Base-by-base conservation (phyloP, 768 basidiomycete genomes). In the Pleurotus tuber-regium region DNA sequence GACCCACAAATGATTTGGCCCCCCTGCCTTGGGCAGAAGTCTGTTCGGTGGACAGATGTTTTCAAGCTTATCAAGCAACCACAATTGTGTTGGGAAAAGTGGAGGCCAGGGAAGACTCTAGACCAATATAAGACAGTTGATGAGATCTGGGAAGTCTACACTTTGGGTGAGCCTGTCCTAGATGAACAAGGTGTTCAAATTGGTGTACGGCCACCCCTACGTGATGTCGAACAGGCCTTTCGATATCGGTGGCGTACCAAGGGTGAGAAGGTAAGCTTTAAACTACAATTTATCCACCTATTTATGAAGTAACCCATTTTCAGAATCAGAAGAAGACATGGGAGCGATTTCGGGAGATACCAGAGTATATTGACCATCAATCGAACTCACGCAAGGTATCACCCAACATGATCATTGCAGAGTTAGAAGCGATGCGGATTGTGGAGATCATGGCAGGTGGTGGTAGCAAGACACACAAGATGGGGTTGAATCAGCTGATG, bases 231-330 rank as follows among this genome's bases (percentile, higher is more conserved):
- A 35, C 29, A 55, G 19, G 43, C 54, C 14, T 63, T 65, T 28
- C 50, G 58, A 24, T 42, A 51, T 2, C 28, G 28, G 10, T 63
- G 64, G 59, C 48, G 54, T 12, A 28, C 12, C 4, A 52, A 48
- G 24, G 50, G 46, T 18, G 86, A 64, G 70, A 86, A 12, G 81
- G 89, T 66, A 59, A 67, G 11, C 35, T n/a, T n/a, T 33, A 10
- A 33, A 33, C 16, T 4, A 33, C 4, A 2, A 4, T 33, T 11
- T 4, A 10, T 33, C 31, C 16, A n/a, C n/a, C 31, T 11, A 4
- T 33, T 33, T 33, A 33, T 10, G n/a, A 33, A 2, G 31, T 33
- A 33, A 33, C n/a, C n/a, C n/a, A n/a, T n/a, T n/a, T n/a, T 1
- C 14, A 36, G 14, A 6, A 36, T 36, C 10, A 36, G 33, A 18